Evolutionary conservation across 352 stramenopile species (phyloP), one percentile per base, ranked within the genome.

Genomic region (Pythium biforme): DNA sequence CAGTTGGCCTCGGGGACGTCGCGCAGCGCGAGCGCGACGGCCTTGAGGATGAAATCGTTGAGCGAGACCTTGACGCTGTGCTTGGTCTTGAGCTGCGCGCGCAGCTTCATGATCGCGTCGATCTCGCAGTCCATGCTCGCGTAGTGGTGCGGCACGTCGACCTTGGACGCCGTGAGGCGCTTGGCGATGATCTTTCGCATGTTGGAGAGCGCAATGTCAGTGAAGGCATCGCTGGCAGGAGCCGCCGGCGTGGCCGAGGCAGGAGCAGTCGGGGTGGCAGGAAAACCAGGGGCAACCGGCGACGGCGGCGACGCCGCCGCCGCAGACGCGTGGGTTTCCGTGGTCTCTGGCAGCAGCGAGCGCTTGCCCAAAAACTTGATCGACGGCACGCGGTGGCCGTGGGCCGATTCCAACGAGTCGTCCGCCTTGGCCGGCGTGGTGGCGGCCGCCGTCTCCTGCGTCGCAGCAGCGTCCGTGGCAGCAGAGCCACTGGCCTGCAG

Each of bases 161-260:
- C 76, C 84, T 99, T 99, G 58, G 91, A 98, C 70, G 98, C 92
- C 5, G 96, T 97, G 25, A 99, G 81, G 23, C 98, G 94, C 69
- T 97, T 96, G 27, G 97, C 96, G 68, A 99, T 99, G 66, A 99
- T 94, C 79, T 99, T 99, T 61, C 97, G 88, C 95, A 99, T 99
- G 76, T 97, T 97, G 59, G 79, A 96, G 33, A 96, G 81, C 46
- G 92, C 76, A 27, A 94, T 73, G 72, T 98, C 91, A 22, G 85
- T 81, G 70, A 81, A 98, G 29, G 77, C 66, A 31, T 73, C 76
- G 49, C 77, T 66, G 0, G 62, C 23, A 1, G 55, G 40, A 25
- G 55, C 51, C 1, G 71, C 9, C 10, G 69, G 45, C n/a, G 67
- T 37, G 17, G 67, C 45, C 31, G 61, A 25, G 19, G 59, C 23